phyloP scores from a whole-genome alignment of 2,329 filamentous ascomycete species.

The Aureobasidium lini region DNA sequence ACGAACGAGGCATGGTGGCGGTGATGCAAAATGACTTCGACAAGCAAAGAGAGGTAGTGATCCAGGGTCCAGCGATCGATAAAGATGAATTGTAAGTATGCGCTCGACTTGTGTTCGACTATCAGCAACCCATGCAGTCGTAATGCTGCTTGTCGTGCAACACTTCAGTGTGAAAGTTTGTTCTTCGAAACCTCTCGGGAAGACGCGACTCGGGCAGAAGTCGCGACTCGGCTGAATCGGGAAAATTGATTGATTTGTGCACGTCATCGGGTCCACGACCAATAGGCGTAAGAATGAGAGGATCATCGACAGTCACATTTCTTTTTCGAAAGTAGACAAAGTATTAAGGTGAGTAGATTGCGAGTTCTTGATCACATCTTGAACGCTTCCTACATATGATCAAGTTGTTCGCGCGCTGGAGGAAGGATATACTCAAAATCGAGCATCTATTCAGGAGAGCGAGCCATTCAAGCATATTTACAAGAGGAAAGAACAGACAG shows the following conservation, averaged over 20 bases:
- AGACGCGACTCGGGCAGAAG: background rate
- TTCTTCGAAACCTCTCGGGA: background rate
- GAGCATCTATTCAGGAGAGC: background rate
- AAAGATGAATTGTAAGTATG: background rate
- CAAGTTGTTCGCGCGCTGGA: background rate
- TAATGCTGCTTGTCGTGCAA: background rate
- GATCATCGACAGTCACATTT: background rate
- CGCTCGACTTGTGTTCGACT: background rate
- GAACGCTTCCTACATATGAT: background rate
- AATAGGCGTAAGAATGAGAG: background rate
- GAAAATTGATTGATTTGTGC: background rate
- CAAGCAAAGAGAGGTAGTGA: no score
- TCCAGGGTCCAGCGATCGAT: background rate
- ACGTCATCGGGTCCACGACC: background rate
- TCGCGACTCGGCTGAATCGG: background rate
- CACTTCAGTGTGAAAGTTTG: background rate
- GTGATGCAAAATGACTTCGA: background rate
- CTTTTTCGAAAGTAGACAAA: background rate
- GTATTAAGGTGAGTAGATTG: no score
- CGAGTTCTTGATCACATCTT: no score
- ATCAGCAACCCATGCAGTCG: background rate
- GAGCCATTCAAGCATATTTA: background rate
- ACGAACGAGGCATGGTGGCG: conserved; percentile 2
- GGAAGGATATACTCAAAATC: background rate
- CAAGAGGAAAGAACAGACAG: background rate